phyloP scores from a whole-genome alignment of 2,329 filamentous ascomycete species.

The Xylariales sp. region DNA sequence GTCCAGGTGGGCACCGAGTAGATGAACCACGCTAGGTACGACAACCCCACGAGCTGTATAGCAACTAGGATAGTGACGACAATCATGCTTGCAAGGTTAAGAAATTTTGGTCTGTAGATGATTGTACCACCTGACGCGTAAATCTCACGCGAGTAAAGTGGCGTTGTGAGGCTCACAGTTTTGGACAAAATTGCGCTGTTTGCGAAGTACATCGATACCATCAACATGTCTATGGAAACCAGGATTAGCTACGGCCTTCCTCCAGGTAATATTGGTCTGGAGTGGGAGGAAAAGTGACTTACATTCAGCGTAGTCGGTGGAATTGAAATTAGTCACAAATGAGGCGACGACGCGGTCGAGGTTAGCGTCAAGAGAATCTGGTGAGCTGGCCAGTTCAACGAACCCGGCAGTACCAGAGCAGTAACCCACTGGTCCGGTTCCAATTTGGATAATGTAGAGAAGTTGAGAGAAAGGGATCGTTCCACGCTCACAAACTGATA shows the following conservation, averaged over 20 bases:
- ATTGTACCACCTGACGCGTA: conserved; percentile 10
- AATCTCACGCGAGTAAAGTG: conserved; percentile 6
- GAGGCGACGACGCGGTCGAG: conserved; percentile 6
- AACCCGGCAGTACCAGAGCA: background rate
- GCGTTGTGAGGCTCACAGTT: conserved; percentile 1
- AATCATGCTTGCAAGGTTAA: conserved; percentile 5
- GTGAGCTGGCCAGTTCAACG: background rate
- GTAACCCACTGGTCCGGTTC: conserved; percentile 1
- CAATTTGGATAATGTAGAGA: background rate
- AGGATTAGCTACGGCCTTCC: background rate
- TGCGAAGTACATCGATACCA: conserved; percentile 12
- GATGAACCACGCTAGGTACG: conserved; percentile 6
- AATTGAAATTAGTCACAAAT: conserved; percentile 7
- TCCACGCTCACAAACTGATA: conserved; percentile 9
- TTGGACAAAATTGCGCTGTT: conserved; percentile 11
- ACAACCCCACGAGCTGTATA: conserved; percentile 7
- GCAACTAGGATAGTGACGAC: conserved; percentile 9
- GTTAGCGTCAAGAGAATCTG: conserved; percentile 3
- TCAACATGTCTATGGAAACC: conserved; percentile 6
- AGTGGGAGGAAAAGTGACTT: background rate
- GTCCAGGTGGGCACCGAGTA: conserved; percentile 12
- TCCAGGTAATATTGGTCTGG: background rate
- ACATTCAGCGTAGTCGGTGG: conserved; percentile 8
- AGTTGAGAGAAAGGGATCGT: conserved; percentile 10
- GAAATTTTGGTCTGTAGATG: conserved; percentile 7